Evolutionary conservation across 805 yeast species (phyloP).

Genomic region (Cyberlindnera misumaiensis): DNA sequence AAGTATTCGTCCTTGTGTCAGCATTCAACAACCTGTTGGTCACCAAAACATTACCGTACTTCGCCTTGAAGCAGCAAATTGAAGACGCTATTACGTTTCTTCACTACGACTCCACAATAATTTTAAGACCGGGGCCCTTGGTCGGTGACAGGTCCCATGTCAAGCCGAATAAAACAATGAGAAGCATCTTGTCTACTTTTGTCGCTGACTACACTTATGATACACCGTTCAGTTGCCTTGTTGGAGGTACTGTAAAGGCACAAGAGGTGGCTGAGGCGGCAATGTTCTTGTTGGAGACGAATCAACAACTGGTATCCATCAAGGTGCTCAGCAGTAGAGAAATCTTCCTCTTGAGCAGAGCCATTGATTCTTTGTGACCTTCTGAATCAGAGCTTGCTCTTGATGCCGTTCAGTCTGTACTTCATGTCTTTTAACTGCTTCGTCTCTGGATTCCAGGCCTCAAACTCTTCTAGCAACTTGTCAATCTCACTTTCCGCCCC

Average conservation of each 20-base stretch:
- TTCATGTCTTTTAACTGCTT: conserved; percentile 79
- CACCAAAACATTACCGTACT: conserved; percentile 48
- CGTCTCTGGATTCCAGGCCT: conserved; percentile 80
- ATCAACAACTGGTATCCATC: background rate
- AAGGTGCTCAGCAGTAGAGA: conserved; percentile 5
- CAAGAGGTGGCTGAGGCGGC: conserved; percentile 15
- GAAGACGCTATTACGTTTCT: conserved; percentile 59
- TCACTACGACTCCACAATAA: conserved; percentile 58
- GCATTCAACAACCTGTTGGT: conserved; percentile 47
- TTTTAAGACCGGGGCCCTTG: conserved; percentile 70
- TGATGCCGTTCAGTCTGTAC: conserved; percentile 60
- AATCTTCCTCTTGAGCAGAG: conserved; percentile 1
- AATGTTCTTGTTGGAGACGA: conserved; percentile 11
- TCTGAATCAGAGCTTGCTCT: conserved; percentile 17
- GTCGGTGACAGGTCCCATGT: conserved; percentile 18
- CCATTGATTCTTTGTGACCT: background rate
- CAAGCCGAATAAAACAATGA: conserved; percentile 2
- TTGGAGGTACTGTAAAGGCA: conserved; percentile 15
- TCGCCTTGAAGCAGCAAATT: conserved; percentile 60
- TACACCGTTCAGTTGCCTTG: conserved; percentile 6
- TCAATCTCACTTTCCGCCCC: conserved; percentile 51
- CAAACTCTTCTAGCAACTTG: conserved; percentile 62
- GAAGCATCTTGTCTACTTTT: conserved; percentile 8
- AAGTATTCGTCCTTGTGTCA: conserved; percentile 59
- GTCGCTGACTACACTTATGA: conserved; percentile 13